Percentiles rank a stretch among this genome's conserved stretches.
These are phyloP conservation scores for Coriolopsis trogii DNA, from an alignment of 1,284 basidiomycete species.

Conservation along the genomic window DNA sequence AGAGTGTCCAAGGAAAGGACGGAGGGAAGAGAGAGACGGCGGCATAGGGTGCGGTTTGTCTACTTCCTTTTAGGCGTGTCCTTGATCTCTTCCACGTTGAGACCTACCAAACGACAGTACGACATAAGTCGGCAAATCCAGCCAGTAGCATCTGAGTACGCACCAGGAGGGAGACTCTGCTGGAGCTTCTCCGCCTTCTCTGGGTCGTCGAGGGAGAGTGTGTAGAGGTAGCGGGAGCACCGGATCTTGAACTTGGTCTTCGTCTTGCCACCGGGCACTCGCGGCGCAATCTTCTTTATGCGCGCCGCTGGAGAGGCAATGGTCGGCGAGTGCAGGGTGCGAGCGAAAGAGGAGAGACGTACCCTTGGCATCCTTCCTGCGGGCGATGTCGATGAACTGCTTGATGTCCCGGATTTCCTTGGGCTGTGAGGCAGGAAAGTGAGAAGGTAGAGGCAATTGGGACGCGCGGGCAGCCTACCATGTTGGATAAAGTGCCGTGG, in stretches of 20 bases:
- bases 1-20: neutral
- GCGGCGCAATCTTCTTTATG: conserved; percentile 91
- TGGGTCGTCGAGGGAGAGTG: conserved; percentile 91
- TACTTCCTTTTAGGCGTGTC: conserved; percentile 74
- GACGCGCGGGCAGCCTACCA: conserved; percentile 24
- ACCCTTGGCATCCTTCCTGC: conserved; percentile 87
- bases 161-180: conserved; percentile 94
- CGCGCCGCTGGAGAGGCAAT: conserved; percentile 73
- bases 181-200: conserved; percentile 99
- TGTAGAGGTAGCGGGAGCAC: conserved; percentile 98
- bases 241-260: conserved; percentile 99
- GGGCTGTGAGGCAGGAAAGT: conserved; percentile 57
- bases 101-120: conserved; percentile 43
- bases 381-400: conserved; percentile 96
- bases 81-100: conserved; percentile 66
- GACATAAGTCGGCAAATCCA: neutral
- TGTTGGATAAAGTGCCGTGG: conserved; percentile 27
- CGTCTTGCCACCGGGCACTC: conserved; percentile 71
- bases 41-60: conserved; percentile 29
- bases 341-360: conserved; percentile 31
- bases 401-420: conserved; percentile 99
- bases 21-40: too few relatives aligned
- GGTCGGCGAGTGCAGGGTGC: conserved; percentile 24
- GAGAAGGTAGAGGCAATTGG: neutral
- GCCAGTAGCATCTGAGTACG: neutral